phyloP scores from a whole-genome alignment of 768 basidiomycete genomes.

The Agrocybe praecox region DNA sequence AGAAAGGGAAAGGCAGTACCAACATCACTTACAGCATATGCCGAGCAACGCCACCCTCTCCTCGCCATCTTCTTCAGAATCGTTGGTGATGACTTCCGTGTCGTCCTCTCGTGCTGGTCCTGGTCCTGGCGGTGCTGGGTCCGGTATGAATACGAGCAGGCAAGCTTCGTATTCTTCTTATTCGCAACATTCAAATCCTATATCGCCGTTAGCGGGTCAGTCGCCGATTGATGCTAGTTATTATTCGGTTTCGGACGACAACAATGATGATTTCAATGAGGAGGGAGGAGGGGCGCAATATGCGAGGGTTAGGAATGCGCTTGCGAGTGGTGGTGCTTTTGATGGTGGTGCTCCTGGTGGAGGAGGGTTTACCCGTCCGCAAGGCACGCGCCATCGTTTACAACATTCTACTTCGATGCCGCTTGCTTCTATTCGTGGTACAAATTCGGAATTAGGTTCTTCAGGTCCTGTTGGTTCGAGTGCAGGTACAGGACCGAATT shows the following conservation, averaged over 20 bases:
- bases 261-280: conserved; percentile 6
- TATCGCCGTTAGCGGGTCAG: conserved; percentile 1
- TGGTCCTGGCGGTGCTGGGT: not conserved
- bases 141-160: not conserved
- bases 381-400: not conserved
- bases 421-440: not conserved
- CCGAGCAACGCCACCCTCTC: conserved; percentile 4
- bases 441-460: not conserved
- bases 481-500: too few species aligned
- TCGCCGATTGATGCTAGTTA: conserved; percentile 1
- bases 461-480: too few species aligned
- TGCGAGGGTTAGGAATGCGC: too few species aligned
- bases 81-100: too few species aligned
- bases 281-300: too few species aligned
- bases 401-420: not conserved
- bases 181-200: conserved; percentile 2
- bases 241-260: conserved; percentile 18
- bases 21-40: not conserved
- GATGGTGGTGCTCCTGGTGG: too few species aligned
- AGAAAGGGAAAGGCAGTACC: too few species aligned
- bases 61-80: conserved; percentile 11
- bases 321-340: too few species aligned
- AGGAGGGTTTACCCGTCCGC: not conserved
- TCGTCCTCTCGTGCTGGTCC: not conserved
- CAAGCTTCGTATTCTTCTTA: conserved; percentile 1